These are phyloP conservation scores for Metschnikowia amazonensis DNA, from an alignment of 805 yeast genomes.

Conservation along the genomic window DNA sequence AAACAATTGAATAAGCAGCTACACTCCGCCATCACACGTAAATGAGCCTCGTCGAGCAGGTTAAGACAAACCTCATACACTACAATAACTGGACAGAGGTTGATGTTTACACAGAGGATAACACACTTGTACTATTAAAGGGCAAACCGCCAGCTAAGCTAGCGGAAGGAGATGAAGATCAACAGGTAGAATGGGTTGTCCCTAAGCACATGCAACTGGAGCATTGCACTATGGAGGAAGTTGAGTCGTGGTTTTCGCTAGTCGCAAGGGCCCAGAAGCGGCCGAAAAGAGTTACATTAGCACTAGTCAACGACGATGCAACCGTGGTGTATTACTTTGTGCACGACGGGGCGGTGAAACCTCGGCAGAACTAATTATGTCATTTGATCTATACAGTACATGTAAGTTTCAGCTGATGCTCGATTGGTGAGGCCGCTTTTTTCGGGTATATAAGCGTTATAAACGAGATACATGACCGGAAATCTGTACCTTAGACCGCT, in stretches of 20 bases:
- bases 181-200: constrained; percentile 38
- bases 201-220: constrained; percentile 28
- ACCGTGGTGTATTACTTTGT: constrained; percentile 68
- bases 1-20: too few species aligned
- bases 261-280: constrained; percentile 23
- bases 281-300: constrained; percentile 49
- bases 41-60: constrained; percentile 29
- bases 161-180: constrained; percentile 21
- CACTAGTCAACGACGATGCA: constrained; percentile 60
- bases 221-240: constrained; percentile 33
- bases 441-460: constrained; percentile 1
- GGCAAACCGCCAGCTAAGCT: constrained; percentile 32
- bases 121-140: constrained; percentile 16
- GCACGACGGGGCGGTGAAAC: constrained; percentile 63
- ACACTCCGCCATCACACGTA: not conserved
- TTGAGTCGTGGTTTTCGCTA: constrained; percentile 39
- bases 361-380: constrained; percentile 45
- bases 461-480: not conserved
- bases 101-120: constrained; percentile 10
- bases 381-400: constrained; percentile 1
- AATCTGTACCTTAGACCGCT: not conserved
- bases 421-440: not conserved
- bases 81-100: constrained; percentile 45
- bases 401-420: not conserved
- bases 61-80: constrained; percentile 40